Evolutionary conservation across 2,329 filamentous ascomycete genomes (phyloP).

Genomic region (Tolypocladium endophyticum): DNA sequence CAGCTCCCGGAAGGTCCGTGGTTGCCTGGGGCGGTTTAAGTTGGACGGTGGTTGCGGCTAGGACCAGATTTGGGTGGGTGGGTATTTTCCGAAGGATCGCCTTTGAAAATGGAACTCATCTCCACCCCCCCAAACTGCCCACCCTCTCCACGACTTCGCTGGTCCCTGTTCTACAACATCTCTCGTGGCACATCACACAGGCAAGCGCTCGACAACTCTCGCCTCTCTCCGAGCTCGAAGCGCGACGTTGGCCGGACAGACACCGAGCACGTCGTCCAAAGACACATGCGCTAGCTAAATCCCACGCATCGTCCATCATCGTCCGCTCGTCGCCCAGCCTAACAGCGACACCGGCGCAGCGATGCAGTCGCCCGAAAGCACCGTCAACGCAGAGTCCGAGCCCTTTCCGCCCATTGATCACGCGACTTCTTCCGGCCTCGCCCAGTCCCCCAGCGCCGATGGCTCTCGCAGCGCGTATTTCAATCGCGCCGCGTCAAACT

Average conservation of each 20-base stretch:
- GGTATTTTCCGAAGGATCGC: background rate
- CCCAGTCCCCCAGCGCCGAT: background rate
- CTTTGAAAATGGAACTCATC: background rate
- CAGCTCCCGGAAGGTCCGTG: background rate
- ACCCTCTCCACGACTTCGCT: background rate
- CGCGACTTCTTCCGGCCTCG: slow-evolving; percentile 1
- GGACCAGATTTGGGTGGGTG: background rate
- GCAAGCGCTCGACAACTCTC: background rate
- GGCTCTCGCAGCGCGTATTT: slow-evolving; percentile 2
- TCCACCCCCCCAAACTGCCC: background rate
- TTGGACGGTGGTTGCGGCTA: background rate
- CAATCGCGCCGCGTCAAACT: slow-evolving; percentile 17
- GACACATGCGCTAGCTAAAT: background rate
- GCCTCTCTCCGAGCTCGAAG: background rate
- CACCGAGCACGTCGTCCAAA: background rate
- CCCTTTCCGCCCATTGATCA: slow-evolving; percentile 15
- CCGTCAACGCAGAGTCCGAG: slow-evolving; percentile 12
- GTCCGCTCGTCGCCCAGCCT: background rate
- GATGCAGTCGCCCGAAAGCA: slow-evolving; percentile 8
- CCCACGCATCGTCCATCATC: background rate
- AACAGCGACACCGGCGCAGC: background rate
- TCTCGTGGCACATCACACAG: background rate
- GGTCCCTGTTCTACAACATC: background rate
- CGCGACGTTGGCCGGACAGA: background rate
- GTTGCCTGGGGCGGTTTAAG: background rate